These are phyloP conservation scores for Calonectria naviculata DNA, from an alignment of 2,329 filamentous ascomycete genomes.

Conservation along the genomic window DNA sequence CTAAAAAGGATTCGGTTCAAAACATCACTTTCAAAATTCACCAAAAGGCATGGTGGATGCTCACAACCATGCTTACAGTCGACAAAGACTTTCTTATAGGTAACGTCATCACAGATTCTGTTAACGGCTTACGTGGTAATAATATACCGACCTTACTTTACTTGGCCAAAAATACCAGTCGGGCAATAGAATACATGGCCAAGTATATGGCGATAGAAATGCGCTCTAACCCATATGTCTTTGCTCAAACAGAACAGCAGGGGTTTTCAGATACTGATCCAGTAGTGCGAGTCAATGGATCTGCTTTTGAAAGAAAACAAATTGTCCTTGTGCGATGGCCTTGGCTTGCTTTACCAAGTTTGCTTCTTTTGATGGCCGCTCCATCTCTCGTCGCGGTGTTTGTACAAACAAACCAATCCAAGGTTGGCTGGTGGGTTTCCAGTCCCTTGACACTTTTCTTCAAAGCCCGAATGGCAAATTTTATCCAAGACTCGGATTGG, in stretches of 20 bases:
- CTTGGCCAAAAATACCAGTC: neutral
- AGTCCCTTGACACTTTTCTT: neutral
- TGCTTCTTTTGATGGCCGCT: neutral
- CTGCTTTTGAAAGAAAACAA: neutral
- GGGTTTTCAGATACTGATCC: neutral
- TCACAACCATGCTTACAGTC: neutral
- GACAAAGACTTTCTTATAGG: neutral
- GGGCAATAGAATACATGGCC: neutral
- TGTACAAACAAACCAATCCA: neutral
- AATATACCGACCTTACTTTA: neutral
- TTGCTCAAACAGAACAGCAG: neutral
- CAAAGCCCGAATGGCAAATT: neutral
- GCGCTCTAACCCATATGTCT: neutral
- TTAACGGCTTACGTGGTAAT: neutral
- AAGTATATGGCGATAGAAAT: neutral
- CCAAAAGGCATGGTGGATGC: neutral
- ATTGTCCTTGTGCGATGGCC: neutral
- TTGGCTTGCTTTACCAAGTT: neutral
- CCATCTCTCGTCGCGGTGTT: neutral
- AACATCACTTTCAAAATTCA: neutral
- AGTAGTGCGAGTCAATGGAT: neutral
- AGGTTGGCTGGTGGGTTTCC: neutral
- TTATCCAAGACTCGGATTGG: neutral
- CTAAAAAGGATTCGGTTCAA: neutral
- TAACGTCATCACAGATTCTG: neutral